Percentiles rank a stretch among this genome's conserved stretches.
Evolutionary conservation across 169 alveolate species (phyloP).

Genomic region (Babesia caballi): DNA sequence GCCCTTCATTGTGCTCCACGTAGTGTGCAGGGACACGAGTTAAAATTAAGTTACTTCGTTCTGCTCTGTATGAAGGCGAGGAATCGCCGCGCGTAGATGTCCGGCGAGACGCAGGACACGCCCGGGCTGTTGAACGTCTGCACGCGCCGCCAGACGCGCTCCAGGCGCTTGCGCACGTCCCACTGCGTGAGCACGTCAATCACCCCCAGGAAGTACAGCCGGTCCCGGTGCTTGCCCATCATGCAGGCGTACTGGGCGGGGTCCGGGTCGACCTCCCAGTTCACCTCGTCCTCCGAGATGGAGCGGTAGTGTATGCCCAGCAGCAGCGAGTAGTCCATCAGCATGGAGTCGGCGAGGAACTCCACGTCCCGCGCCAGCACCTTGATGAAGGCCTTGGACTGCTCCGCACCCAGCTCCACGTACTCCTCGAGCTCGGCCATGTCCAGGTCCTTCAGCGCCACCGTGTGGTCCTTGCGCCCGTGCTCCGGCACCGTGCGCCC

Average conservation of each 20-base stretch:
- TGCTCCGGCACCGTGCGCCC: slow-evolving; percentile 84
- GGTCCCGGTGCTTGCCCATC: slow-evolving; percentile 50
- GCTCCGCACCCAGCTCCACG: slow-evolving; percentile 71
- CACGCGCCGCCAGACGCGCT: slow-evolving; percentile 36
- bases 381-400: slow-evolving; percentile 66
- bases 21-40: slow-evolving; percentile 21
- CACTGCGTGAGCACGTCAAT: slow-evolving; percentile 74
- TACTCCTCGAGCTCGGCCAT: slow-evolving; percentile 75
- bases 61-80: slow-evolving; percentile 9
- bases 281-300: slow-evolving; percentile 56
- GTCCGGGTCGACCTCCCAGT: slow-evolving; percentile 57
- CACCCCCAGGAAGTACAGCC: slow-evolving; percentile 68
- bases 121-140: slow-evolving; percentile 52
- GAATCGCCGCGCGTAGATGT: slow-evolving; percentile 35
- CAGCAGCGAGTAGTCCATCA: slow-evolving; percentile 89
- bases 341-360: slow-evolving; percentile 77
- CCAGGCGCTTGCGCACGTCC: slow-evolving; percentile 56
- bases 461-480: slow-evolving; percentile 81
- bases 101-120: slow-evolving; percentile 58
- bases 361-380: slow-evolving; percentile 79
- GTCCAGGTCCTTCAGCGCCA: slow-evolving; percentile 88
- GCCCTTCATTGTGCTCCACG: slow-evolving; percentile 49
- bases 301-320: slow-evolving; percentile 85
- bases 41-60: not conserved
- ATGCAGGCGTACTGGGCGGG: slow-evolving; percentile 16